phyloP scores from a whole-genome alignment of 768 basidiomycete genomes.

The Royoungia palumana region DNA sequence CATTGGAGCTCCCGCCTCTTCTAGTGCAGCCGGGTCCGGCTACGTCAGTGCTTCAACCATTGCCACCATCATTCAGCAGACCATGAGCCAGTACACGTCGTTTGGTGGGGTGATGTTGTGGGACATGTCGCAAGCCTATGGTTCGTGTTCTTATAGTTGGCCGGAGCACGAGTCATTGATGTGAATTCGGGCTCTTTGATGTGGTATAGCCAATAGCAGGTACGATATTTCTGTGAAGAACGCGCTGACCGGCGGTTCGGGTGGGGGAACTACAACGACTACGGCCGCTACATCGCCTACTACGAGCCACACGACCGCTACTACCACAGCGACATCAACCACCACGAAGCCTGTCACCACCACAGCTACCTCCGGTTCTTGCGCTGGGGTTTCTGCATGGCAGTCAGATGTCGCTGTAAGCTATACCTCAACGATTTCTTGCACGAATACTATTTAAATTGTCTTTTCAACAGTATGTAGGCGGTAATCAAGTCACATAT shows the following conservation, averaged over 20 bases:
- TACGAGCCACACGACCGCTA: conserved; percentile 5
- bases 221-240: conserved; percentile 62
- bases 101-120: conserved; percentile 47
- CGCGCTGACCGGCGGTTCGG: conserved; percentile 46
- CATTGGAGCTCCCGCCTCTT: conserved; percentile 47
- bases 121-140: conserved; percentile 46
- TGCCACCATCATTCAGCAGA: conserved; percentile 34
- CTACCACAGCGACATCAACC: conserved; percentile 5
- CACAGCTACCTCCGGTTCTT: conserved; percentile 26
- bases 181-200: neutral
- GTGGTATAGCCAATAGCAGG: conserved; percentile 46
- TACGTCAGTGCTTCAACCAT: conserved; percentile 38
- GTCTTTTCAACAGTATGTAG: conserved; percentile 36
- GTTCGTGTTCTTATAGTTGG: conserved; percentile 22
- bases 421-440: neutral
- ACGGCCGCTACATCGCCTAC: conserved; percentile 17
- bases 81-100: conserved; percentile 36
- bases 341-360: conserved; percentile 12
- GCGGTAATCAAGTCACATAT: conserved; percentile 43
- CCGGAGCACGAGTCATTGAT: neutral
- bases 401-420: conserved; percentile 36
- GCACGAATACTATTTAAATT: neutral
- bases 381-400: conserved; percentile 46
- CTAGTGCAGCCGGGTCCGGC: conserved; percentile 43
- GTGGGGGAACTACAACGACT: conserved; percentile 7